Evolutionary conservation across 148 eudicot genomes (phyloP).

Genomic region (Rheum nobile): DNA sequence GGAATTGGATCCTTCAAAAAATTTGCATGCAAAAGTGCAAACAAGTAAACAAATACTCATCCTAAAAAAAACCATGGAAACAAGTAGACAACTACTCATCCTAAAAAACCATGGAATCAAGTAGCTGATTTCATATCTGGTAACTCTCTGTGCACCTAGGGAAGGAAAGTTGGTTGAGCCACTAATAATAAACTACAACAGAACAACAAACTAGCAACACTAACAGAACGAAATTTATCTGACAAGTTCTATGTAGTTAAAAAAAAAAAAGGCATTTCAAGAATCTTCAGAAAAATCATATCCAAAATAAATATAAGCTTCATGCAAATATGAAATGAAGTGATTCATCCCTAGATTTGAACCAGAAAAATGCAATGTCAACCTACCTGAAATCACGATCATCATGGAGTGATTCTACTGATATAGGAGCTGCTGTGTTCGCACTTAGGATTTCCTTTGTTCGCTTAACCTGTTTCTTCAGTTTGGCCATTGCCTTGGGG

Average conservation of each 20-base stretch:
- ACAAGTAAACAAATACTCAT: neutral
- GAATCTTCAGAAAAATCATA: neutral
- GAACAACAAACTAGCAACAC: neutral
- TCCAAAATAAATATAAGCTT: neutral
- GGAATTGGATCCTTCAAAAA: neutral
- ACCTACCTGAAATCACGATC: constrained; percentile 88
- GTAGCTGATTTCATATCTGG: neutral
- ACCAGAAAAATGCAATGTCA: neutral
- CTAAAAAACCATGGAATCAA: neutral
- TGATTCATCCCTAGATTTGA: neutral
- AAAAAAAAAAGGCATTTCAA: neutral
- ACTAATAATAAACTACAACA: neutral
- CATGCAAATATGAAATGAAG: neutral
- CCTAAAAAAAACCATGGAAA: neutral
- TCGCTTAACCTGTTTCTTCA: constrained; percentile 98
- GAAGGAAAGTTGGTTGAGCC: neutral
- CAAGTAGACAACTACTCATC: neutral
- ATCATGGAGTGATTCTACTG: constrained; percentile 88
- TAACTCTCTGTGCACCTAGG: neutral
- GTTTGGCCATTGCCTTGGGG: constrained; percentile 95
- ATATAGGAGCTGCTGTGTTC: constrained; percentile 80
- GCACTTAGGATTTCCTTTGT: constrained; percentile 96
- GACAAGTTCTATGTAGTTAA: neutral
- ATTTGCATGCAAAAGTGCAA: neutral
- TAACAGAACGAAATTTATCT: neutral